Evolutionary conservation across 805 yeast species (phyloP), one percentile per base, ranked within the genome.

Genomic region (Myxozyma lipomycoides): DNA sequence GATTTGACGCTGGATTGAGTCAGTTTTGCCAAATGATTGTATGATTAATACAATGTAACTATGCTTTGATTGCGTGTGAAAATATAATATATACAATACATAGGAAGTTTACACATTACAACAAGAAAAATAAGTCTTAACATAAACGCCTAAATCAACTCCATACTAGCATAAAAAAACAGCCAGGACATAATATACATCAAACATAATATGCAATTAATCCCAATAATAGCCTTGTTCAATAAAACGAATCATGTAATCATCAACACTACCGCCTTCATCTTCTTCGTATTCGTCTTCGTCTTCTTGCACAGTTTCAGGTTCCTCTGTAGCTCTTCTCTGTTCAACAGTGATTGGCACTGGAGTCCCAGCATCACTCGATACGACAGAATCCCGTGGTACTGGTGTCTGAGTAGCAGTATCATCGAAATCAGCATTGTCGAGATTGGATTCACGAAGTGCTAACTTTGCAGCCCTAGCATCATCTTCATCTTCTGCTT

Each of bases 201-300:
- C 7, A 28, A 28, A 7, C 7, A 12, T 28, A 28, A 28, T 18
- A 25, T 42, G 38, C 17, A 12, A 24, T 41, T 55, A 55, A 32
- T 48, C 57, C 56, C 56, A 51, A 26, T 55, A 55, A 24, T 48
- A 55, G 10, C 59, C 59, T 6, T 40, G 40, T 35, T 95, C 95
- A 52, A 93, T 86, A 64, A 78, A 86, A 52, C 90, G 74, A 56
- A 93, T 80, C 99, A 93, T 93, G 71, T 90, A 95, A 73, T 93
- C 98, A 65, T 93, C 99, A 46, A 91, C 79, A 66, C 89, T 96
- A 30, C 82, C 82, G 43, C 72, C 62, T 2, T 62, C 73, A 21
- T 78, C 85, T 41, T 80, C 87, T 2, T 68, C 72, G 15, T 65
- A 72, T 2, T 61, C 68, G 9, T 43, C 51, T n/a, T 18, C 18